Evolutionary conservation across 805 yeast species (phyloP), one percentile per base, ranked within the genome.

Genomic region (Metschnikowia aberdeeniae): DNA sequence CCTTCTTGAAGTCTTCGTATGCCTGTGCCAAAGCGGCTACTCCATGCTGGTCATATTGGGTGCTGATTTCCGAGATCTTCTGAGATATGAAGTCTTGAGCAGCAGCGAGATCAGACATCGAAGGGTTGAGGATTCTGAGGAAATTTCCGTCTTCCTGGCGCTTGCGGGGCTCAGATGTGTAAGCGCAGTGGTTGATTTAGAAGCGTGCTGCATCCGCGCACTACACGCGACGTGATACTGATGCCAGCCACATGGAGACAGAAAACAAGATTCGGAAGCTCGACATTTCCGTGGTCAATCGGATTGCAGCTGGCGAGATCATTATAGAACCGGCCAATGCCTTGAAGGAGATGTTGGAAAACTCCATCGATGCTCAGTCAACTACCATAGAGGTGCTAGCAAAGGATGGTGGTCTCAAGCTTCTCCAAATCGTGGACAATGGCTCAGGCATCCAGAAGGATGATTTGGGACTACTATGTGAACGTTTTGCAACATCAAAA

Each of bases 281-380:
- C 20, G 93, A 84, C 36, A 68, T 68, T 12, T 62, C 79, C 2
- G 97, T 90, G 17, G 86, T 93, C 40, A 90, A 89, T 62, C 78
- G 84, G 50, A 93, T 93, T 24, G 99, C 99, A 0, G 99, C 99
- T 1, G 99, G 99, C 0, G 98, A 93, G 67, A 88, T 93, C 65
- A 87, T 93, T 46, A 77, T 90, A 24, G 92, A 90, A 4, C 98
- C 99, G 0, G 86, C 92, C 5, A 93, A 92, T 61, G 99, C 99
- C 0, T 68, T 93, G 34, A 93, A 93, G 60, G 99, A 93, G 62
- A 70, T 93, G 69, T 68, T 93, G 49, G 99, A 93, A 66, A 93
- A 93, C 69, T 78, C 95, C 5, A 80, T 93, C 10, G 99, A 93
- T 62, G 97, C 99, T 0, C 73, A 76, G 0, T 70, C 95, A 10